phyloP scores from a whole-genome alignment of 345 rosid species.

The Eucalyptus guilfoylei region DNA sequence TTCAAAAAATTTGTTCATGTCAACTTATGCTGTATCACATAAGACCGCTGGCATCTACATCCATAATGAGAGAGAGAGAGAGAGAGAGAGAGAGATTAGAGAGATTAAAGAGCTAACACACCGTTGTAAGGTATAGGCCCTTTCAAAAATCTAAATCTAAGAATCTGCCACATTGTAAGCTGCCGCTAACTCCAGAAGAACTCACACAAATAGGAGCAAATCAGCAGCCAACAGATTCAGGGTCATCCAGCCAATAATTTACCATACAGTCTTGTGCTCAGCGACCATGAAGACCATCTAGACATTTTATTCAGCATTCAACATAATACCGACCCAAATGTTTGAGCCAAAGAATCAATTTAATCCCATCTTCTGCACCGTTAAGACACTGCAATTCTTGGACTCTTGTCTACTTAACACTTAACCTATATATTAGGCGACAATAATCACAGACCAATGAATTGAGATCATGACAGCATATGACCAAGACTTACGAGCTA shows the following conservation, averaged over 20 bases:
- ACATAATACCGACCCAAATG: not conserved
- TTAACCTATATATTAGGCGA: not conserved
- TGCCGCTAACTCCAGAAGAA: not conserved
- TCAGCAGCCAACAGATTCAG: not conserved
- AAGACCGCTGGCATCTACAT: accelerated
- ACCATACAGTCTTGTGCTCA: not conserved
- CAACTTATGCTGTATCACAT: too few relatives aligned
- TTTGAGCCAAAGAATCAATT: not conserved
- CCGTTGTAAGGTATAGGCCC: not conserved
- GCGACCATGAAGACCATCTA: not conserved
- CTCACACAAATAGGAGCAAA: not conserved
- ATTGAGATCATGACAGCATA: not conserved
- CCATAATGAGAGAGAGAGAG: not conserved
- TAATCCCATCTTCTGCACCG: not conserved
- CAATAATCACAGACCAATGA: not conserved
- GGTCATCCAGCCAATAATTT: not conserved
- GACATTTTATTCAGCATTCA: not conserved
- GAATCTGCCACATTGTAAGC: not conserved
- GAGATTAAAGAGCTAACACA: not conserved
- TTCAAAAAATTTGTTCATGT: too few relatives aligned
- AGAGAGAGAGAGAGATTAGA: not conserved
- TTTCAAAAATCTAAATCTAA: not conserved
- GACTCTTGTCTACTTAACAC: not conserved
- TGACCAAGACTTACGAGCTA: not conserved
- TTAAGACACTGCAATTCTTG: not conserved